phyloP scores from a whole-genome alignment of 345 rosid species.

The Abelmoschus esculentus region DNA sequence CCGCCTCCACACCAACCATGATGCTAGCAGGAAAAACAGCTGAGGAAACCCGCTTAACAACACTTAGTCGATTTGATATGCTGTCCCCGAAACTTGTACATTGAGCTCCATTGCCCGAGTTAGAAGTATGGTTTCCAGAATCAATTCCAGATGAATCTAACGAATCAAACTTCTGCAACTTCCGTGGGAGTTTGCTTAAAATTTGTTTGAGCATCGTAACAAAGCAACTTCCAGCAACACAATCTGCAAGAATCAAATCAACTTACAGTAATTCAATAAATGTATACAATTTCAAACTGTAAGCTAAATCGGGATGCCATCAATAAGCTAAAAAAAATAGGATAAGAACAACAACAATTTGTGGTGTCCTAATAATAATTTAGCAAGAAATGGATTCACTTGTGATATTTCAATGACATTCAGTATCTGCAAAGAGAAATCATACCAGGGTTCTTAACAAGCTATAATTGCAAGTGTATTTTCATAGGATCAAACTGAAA shows the following conservation, averaged over 20 bases:
- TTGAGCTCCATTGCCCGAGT: constrained; percentile 36
- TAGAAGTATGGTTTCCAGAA: constrained; percentile 29
- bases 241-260: constrained; percentile 16
- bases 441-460: neutral
- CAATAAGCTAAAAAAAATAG: no score
- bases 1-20: constrained; percentile 62
- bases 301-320: neutral
- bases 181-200: constrained; percentile 54
- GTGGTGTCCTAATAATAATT: no score
- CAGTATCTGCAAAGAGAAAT: neutral
- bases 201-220: constrained; percentile 37
- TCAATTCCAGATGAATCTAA: constrained; percentile 37
- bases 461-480: neutral
- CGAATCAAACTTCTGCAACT: constrained; percentile 38
- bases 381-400: constrained; percentile 4
- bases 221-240: constrained; percentile 22
- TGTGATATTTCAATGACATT: constrained; percentile 1
- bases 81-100: constrained; percentile 50
- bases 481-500: neutral
- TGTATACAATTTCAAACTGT: neutral
- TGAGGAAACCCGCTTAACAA: constrained; percentile 69
- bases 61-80: constrained; percentile 54
- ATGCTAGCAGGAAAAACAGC: constrained; percentile 73
- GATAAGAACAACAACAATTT: no score
- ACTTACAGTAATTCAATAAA: neutral